Evolutionary conservation across 2,329 filamentous ascomycete species (phyloP).

Genomic region (Botryotinia narcissicola): DNA sequence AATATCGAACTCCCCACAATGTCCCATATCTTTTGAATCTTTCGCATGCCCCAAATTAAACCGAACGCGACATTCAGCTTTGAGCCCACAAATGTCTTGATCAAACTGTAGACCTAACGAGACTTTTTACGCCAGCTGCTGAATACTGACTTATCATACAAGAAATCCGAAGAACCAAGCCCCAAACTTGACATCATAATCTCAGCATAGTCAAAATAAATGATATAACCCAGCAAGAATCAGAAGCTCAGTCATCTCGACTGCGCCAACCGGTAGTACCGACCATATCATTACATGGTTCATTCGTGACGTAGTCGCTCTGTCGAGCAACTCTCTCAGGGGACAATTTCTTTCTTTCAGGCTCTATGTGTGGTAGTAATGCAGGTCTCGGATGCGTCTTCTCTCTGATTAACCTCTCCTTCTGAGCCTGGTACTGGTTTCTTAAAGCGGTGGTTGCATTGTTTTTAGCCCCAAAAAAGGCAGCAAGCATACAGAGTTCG

Average conservation of each 20-base stretch:
- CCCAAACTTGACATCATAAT: neutral
- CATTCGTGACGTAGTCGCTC: neutral
- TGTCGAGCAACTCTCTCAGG: neutral
- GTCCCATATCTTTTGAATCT: neutral
- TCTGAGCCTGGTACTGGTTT: neutral
- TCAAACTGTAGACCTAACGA: neutral
- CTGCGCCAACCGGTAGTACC: neutral
- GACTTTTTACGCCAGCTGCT: neutral
- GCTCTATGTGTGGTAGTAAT: neutral
- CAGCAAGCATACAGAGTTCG: neutral
- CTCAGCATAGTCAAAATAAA: neutral
- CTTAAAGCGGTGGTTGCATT: neutral
- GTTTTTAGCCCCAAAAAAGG: neutral
- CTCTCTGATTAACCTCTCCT: neutral
- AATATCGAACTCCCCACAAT: neutral
- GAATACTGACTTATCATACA: neutral
- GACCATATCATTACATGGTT: neutral
- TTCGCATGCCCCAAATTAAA: neutral
- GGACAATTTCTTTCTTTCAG: neutral
- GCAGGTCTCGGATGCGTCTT: neutral
- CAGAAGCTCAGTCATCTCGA: neutral
- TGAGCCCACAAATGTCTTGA: neutral
- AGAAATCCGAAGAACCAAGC: neutral
- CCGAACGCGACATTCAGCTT: neutral
- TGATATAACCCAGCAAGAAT: neutral